Base-by-base conservation (phyloP, 2,329 filamentous ascomycete species). In the Xylaria sp. region DNA sequence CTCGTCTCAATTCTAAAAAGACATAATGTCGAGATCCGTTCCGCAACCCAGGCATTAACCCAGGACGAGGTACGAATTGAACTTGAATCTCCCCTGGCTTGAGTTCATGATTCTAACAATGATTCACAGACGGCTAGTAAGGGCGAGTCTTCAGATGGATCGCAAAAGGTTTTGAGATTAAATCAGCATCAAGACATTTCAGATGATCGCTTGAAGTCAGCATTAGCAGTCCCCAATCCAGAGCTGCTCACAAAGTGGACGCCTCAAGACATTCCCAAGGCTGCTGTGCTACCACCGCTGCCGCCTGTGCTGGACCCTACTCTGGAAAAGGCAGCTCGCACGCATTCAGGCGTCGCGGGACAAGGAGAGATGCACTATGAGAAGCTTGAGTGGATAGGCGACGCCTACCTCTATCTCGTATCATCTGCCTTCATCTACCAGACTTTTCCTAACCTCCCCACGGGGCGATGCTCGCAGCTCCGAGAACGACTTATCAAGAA, bases 401-500 rank as follows among this genome's bases (percentile, higher is more conserved):
- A 97, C 71, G 88, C 90, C 18, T 93, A 93, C 67, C 78, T 96
- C 55, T 89, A 95, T 69, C 76, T 92, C 55, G 85, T 92, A 52
- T 84, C 92, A 4, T 87, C 89, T 0, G 82, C 85, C 16, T 80
- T 95, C 55, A 89, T 97, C 61, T 90, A 85, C 73, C 78, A 85
- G 59, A 89, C 84, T 7, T 94, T 92, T 68, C 80, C 81, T 0
- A 75, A 80, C 10, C 77, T 91, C 8, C 71, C 83, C 0, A 80
- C 88, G 0, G 92, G 92, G 2, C 82, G 85, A 61, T 85, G 86
- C 67, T 87, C 88, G 8, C 89, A 92, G 64, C 76, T 94, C 16
- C 86, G 93, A 54, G 92, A 97, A 73, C 75, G 83, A 6, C 79
- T 96, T 1, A 83, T 97, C 48, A 90, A 90, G 65, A 97, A 97